A percentile compares a stretch with the other conserved stretches of the same genome.
phyloP scores from a whole-genome alignment of 2,329 filamentous ascomycete genomes.

The Cladorrhinum sp. region DNA sequence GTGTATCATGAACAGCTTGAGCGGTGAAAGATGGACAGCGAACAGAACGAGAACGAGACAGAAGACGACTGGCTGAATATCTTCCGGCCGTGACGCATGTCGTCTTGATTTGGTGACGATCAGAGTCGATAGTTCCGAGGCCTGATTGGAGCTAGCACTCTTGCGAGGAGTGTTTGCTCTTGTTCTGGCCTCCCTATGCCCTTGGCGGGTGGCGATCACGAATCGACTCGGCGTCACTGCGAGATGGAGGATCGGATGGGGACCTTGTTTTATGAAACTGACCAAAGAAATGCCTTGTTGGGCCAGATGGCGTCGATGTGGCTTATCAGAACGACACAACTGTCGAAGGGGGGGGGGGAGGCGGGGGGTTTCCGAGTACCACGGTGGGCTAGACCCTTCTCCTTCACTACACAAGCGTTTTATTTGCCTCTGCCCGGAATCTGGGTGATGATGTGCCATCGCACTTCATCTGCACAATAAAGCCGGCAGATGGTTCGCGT shows the following conservation, averaged over 20 bases:
- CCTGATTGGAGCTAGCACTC: background rate
- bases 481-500: slow-evolving; percentile 30
- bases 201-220: background rate
- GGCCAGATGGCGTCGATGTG: slow-evolving; percentile 18
- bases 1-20: background rate
- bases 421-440: background rate
- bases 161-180: background rate
- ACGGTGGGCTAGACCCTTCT: slow-evolving; percentile 12
- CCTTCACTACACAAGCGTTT: background rate
- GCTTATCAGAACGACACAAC: slow-evolving; percentile 12
- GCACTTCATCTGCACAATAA: slow-evolving; percentile 29
- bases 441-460: slow-evolving; percentile 19
- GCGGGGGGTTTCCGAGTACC: background rate
- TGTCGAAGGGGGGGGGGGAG: too few relatives aligned
- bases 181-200: background rate
- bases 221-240: slow-evolving; percentile 15
- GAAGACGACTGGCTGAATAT: background rate
- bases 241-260: slow-evolving; percentile 16
- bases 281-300: slow-evolving; percentile 1
- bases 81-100: background rate
- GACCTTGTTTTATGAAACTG: slow-evolving; percentile 11
- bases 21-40: background rate
- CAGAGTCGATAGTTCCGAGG: background rate
- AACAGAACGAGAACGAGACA: background rate
- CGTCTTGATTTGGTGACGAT: background rate